Conservation (phyloP, 345 rosid genomes). For the Eucalyptus guilfoylei region DNA sequence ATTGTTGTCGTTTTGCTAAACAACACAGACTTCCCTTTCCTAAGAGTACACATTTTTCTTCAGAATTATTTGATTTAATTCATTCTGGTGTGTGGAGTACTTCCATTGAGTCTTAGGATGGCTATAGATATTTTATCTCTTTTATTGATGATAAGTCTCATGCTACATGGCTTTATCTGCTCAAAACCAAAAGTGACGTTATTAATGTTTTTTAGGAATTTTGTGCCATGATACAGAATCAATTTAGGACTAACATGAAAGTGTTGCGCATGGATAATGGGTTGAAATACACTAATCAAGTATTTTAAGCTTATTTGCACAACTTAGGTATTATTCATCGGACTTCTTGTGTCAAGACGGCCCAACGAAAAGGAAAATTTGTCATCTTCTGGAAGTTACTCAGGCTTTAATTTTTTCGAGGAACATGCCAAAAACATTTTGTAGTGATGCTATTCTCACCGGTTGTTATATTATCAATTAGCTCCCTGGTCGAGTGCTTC, state of each 20-base stretch:
- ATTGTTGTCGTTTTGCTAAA: no score
- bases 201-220: neutral
- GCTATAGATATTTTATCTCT: neutral
- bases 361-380: neutral
- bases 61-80: no score
- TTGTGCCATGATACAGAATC: neutral
- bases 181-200: neutral
- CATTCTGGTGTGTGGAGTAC: neutral
- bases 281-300: neutral
- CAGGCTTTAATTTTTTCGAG: neutral
- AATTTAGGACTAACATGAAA: neutral
- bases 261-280: neutral
- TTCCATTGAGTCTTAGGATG: neutral
- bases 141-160: neutral
- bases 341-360: neutral
- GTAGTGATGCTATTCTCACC: neutral
- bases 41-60: no score
- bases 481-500: neutral
- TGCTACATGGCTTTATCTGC: neutral
- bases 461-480: neutral
- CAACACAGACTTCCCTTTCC: no score
- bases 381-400: neutral
- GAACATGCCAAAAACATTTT: neutral
- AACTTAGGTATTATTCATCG: neutral
- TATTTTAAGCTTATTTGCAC: neutral